Evolutionary conservation across 176 grass and related monocot species (phyloP), one percentile per base, ranked within the genome.

Genomic region (bread wheat (Triticum aestivum)): DNA sequence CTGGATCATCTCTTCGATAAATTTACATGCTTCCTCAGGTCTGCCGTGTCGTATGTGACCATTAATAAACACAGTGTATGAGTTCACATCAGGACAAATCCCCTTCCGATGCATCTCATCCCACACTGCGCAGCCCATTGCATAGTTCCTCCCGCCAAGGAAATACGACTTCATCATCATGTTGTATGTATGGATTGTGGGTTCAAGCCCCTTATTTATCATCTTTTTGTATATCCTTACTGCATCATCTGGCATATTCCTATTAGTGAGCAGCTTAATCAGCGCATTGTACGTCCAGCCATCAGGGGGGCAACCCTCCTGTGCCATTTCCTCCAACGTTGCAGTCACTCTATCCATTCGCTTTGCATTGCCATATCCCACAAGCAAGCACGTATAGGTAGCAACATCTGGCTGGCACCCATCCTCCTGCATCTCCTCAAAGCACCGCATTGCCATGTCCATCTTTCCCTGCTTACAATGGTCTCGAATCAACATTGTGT

Each of bases 151-250:
- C 65, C 84, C 88, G 33, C 84, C 80, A 79, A 86, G 71, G 82
- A 98, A 98, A 78, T 88, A 96, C 13, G 90, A 96, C 67, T 96
- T 98, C 96, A 98, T 95, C 86, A 96, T 92, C 90, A 94, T 98
- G 84, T 98, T 96, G 83, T 98, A 98, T n/a, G 96, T 98, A 81
- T 94, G 82, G 64, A 91, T 82, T 0, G 96, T 91, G 75, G 90
- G 93, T 73, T 92, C 86, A 41, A 92, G 89, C 15, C 93, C 96
- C 35, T 93, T 98, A 79, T 88, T 90, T 81, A 96, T 90, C 96
- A 98, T 95, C 32, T 85, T 95, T 86, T 94, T 92, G 82, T 98
- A 92, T 84, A 96, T 89, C 63, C 73, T 84, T 45, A 79, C 81
- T 26, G 91, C 96, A 84, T 98, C 91, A 27, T 95, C 91, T 21